These are phyloP conservation scores for Linum lewisii DNA, from an alignment of 345 rosid genomes.

Conservation along the genomic window DNA sequence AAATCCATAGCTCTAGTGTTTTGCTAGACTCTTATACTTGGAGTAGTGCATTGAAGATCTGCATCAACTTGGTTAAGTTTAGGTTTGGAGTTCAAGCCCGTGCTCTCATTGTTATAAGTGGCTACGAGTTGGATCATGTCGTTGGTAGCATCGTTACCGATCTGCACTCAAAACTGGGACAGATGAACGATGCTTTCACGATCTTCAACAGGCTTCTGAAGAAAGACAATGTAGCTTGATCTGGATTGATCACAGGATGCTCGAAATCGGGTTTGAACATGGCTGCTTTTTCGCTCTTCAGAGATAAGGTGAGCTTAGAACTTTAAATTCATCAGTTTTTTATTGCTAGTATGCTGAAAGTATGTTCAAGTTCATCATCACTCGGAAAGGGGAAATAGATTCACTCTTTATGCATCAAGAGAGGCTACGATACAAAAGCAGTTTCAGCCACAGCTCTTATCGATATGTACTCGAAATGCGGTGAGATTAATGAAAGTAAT, in stretches of 20 bases:
- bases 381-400: slow-evolving; percentile 48
- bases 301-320: slow-evolving; percentile 32
- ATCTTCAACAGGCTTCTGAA: slow-evolving; percentile 40
- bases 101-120: slow-evolving; percentile 39
- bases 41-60: slow-evolving; percentile 49
- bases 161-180: slow-evolving; percentile 43
- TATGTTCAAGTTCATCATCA: slow-evolving; percentile 48
- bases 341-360: slow-evolving; percentile 44
- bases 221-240: slow-evolving; percentile 58
- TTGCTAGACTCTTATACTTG: slow-evolving; percentile 49
- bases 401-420: slow-evolving; percentile 48
- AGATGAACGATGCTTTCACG: slow-evolving; percentile 25
- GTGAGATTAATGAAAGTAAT: slow-evolving; percentile 47
- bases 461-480: slow-evolving; percentile 64
- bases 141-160: slow-evolving; percentile 56
- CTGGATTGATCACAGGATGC: slow-evolving; percentile 47
- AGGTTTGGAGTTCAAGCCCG: slow-evolving; percentile 57
- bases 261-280: slow-evolving; percentile 34
- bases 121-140: slow-evolving; percentile 46
- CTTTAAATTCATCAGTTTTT: slow-evolving; percentile 41
- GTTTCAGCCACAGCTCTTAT: slow-evolving; percentile 38
- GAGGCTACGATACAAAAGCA: slow-evolving; percentile 42
- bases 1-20: slow-evolving; percentile 30
- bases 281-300: slow-evolving; percentile 35
- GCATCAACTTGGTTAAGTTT: slow-evolving; percentile 37